phyloP scores from a whole-genome alignment of 1,284 basidiomycete species.

The Boletellus deceptivus region DNA sequence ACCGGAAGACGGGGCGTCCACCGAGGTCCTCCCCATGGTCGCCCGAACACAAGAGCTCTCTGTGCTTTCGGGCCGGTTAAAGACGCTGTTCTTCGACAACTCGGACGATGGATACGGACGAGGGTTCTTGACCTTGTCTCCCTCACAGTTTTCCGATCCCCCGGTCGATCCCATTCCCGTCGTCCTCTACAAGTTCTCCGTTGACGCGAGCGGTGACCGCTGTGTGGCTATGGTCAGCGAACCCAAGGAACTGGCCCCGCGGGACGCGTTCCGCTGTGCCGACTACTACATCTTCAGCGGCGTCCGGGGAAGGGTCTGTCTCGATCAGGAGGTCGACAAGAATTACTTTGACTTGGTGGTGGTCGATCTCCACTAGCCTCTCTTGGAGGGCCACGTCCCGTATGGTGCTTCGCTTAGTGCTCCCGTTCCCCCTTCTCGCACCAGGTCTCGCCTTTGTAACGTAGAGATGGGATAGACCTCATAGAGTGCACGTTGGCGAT shows the following conservation, averaged over 20 bases:
- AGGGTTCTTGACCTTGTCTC: conserved; percentile 17
- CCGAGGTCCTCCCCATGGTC: conserved; percentile 9
- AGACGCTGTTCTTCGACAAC: conserved; percentile 7
- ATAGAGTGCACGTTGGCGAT: not conserved
- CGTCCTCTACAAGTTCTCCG: conserved; percentile 20
- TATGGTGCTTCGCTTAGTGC: not conserved
- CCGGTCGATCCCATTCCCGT: not conserved
- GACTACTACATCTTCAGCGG: conserved; percentile 17
- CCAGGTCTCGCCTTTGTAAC: too few species aligned
- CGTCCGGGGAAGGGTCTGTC: conserved; percentile 22
- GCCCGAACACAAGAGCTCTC: conserved; percentile 14
- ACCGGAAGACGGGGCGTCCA: not conserved
- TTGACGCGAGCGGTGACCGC: conserved; percentile 20
- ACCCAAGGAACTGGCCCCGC: conserved; percentile 4
- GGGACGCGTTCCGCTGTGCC: conserved; percentile 9
- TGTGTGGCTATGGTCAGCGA: conserved; percentile 17
- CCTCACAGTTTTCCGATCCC: not conserved
- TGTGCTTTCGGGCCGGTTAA: conserved; percentile 14
- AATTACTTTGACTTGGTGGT: conserved; percentile 16
- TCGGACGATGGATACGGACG: conserved; percentile 22
- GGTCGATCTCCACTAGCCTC: conserved; percentile 13
- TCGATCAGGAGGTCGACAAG: not conserved
- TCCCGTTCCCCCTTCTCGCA: not conserved
- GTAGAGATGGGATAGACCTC: too few species aligned
- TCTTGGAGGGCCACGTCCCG: not conserved